Evolutionary conservation across 352 stramenopile species (phyloP).

Genomic region (Globisporangium emineosum): DNA sequence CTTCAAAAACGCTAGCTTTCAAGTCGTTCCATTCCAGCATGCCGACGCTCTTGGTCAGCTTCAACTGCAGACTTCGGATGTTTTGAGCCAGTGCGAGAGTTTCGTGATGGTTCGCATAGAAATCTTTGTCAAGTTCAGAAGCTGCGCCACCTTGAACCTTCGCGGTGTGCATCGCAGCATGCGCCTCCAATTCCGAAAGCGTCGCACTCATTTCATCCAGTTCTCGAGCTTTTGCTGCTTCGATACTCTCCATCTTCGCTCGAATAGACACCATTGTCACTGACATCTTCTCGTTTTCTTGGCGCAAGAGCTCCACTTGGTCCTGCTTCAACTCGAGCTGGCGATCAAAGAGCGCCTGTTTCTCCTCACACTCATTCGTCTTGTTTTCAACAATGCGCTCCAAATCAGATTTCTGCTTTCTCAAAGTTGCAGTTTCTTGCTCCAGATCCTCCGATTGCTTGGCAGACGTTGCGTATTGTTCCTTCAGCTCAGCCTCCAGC

Average conservation of each 20-base stretch:
- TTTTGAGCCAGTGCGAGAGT: constrained; percentile 38
- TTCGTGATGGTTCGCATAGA: constrained; percentile 43
- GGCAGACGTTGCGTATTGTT: constrained; percentile 42
- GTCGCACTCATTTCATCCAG: constrained; percentile 31
- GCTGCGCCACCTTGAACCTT: not conserved
- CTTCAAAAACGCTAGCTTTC: constrained; percentile 33
- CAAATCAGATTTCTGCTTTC: constrained; percentile 35
- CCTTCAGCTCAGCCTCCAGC: constrained; percentile 41
- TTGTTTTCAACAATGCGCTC: constrained; percentile 36
- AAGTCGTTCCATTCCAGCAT: constrained; percentile 64
- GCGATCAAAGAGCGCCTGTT: constrained; percentile 36
- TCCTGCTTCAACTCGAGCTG: constrained; percentile 40
- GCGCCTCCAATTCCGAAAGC: constrained; percentile 37
- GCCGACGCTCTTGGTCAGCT: constrained; percentile 50
- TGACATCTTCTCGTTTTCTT: constrained; percentile 38
- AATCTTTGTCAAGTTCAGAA: constrained; percentile 34
- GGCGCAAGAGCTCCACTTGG: constrained; percentile 38
- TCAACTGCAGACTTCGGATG: constrained; percentile 49
- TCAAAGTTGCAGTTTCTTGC: constrained; percentile 40
- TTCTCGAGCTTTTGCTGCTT: constrained; percentile 38
- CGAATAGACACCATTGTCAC: constrained; percentile 35
- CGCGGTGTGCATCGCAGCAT: not conserved
- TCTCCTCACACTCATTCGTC: constrained; percentile 36
- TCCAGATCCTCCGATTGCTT: constrained; percentile 41
- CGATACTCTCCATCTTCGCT: constrained; percentile 40